Percentiles rank a stretch among this genome's conserved stretches.
These are phyloP conservation scores for Batkoa obscura DNA, from an alignment of 371 early-diverging fungal species.

Conservation along the genomic window DNA sequence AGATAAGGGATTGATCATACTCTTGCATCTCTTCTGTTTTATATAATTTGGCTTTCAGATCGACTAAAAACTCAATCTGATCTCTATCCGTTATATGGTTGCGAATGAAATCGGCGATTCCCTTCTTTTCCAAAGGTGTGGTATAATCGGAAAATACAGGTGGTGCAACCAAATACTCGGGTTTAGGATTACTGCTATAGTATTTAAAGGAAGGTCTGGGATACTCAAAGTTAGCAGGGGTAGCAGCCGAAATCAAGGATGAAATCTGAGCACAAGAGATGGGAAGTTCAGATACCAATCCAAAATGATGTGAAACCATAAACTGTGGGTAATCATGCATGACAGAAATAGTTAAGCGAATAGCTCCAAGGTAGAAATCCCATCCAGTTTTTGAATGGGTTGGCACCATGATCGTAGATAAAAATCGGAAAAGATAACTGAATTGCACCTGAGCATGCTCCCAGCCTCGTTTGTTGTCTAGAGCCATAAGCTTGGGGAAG, in stretches of 20 bases:
- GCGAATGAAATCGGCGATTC: constrained; percentile 54
- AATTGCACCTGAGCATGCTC: constrained; percentile 63
- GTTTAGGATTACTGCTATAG: neutral
- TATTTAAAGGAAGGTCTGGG: neutral
- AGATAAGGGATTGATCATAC: neutral
- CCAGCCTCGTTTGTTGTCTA: constrained; percentile 72
- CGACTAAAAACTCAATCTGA: constrained; percentile 36
- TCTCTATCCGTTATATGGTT: constrained; percentile 38
- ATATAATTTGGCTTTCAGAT: constrained; percentile 24
- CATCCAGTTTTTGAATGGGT: constrained; percentile 56
- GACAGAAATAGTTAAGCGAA: constrained; percentile 80
- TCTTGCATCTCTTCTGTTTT: neutral
- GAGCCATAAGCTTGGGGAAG: constrained; percentile 67
- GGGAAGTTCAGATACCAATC: constrained; percentile 85
- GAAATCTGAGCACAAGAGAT: constrained; percentile 83
- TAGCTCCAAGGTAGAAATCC: constrained; percentile 69
- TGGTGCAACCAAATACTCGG: neutral
- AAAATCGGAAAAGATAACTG: constrained; percentile 60
- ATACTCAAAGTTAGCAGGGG: constrained; percentile 29
- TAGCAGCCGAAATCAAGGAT: constrained; percentile 85
- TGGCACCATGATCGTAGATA: constrained; percentile 61
- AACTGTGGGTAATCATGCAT: constrained; percentile 97
- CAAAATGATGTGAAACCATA: constrained; percentile 78
- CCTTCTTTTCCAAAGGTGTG: constrained; percentile 21
- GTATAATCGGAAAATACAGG: neutral